These are phyloP conservation scores for Quercus wislizeni DNA, from an alignment of 306 rosid genomes.

Conservation along the genomic window DNA sequence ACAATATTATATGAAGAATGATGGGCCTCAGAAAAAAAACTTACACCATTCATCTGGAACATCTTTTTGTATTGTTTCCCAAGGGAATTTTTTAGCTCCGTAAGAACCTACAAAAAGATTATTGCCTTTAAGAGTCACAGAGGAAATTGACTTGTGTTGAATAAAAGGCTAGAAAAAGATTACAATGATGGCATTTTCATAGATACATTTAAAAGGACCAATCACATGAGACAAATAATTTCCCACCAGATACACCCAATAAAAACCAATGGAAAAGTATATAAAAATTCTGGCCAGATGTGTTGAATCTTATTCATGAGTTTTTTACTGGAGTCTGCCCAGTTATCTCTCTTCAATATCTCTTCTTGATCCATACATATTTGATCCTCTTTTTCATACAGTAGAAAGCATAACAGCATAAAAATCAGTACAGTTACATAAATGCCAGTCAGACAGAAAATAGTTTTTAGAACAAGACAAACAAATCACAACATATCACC, in stretches of 20 bases:
- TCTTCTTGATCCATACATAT: conserved; percentile 6
- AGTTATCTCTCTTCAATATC: conserved; percentile 4
- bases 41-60: conserved; percentile 93
- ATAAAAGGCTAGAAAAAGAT: conserved; percentile 1
- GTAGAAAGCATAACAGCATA: conserved; percentile 11
- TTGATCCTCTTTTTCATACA: conserved; percentile 7
- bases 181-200: background rate
- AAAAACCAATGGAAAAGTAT: background rate
- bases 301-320: conserved; percentile 2
- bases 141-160: background rate
- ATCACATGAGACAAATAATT: background rate
- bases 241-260: background rate
- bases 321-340: background rate
- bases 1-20: background rate
- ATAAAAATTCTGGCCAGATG: conserved; percentile 8
- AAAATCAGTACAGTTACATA: background rate
- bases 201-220: conserved; percentile 7
- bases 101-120: conserved; percentile 60
- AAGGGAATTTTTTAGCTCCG: conserved; percentile 92
- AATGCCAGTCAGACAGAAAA: conserved; percentile 3
- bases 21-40: conserved; percentile 18
- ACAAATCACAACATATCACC: conserved; percentile 40
- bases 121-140: conserved; percentile 9
- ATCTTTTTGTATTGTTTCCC: conserved; percentile 97
- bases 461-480: conserved; percentile 9